phyloP scores from a whole-genome alignment of 371 early-diverging fungal species.

The Mucor irregularis region DNA sequence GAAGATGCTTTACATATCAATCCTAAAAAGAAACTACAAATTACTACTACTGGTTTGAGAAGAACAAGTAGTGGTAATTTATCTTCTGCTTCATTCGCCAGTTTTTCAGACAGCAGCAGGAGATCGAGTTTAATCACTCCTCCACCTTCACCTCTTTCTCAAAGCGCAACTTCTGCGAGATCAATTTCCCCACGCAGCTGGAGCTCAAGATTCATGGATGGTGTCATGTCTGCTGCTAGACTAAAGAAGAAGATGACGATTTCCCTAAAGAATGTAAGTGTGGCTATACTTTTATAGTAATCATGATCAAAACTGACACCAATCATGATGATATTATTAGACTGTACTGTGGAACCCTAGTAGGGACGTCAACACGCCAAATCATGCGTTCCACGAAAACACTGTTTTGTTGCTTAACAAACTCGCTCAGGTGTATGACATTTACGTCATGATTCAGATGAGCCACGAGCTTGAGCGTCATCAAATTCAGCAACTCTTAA shows the following conservation, averaged over 20 bases:
- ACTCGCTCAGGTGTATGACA: constrained; percentile 34
- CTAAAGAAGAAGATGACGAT: constrained; percentile 33
- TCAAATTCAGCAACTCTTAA: constrained; percentile 34
- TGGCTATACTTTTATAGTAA: too few species aligned
- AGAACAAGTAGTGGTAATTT: constrained; percentile 15
- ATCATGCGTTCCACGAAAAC: constrained; percentile 49
- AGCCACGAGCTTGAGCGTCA: constrained; percentile 31
- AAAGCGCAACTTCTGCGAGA: not conserved
- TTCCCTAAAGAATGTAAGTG: constrained; percentile 48
- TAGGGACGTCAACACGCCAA: constrained; percentile 42
- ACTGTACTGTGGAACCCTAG: constrained; percentile 53
- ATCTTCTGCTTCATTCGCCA: too few species aligned
- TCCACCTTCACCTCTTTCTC: constrained; percentile 13
- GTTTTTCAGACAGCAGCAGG: not conserved
- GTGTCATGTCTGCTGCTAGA: constrained; percentile 16
- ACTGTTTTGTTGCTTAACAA: constrained; percentile 22
- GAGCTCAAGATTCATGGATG: constrained; percentile 35
- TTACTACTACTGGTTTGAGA: constrained; percentile 1
- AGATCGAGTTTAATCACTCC: too few species aligned
- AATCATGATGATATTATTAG: constrained; percentile 12
- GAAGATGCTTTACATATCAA: constrained; percentile 7
- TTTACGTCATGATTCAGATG: constrained; percentile 43
- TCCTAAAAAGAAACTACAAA: constrained; percentile 1
- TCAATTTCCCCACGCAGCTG: constrained; percentile 17
- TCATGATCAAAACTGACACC: too few species aligned